These are phyloP conservation scores for Alternaria conjuncta DNA, from an alignment of 2,329 filamentous ascomycete genomes.

Conservation along the genomic window DNA sequence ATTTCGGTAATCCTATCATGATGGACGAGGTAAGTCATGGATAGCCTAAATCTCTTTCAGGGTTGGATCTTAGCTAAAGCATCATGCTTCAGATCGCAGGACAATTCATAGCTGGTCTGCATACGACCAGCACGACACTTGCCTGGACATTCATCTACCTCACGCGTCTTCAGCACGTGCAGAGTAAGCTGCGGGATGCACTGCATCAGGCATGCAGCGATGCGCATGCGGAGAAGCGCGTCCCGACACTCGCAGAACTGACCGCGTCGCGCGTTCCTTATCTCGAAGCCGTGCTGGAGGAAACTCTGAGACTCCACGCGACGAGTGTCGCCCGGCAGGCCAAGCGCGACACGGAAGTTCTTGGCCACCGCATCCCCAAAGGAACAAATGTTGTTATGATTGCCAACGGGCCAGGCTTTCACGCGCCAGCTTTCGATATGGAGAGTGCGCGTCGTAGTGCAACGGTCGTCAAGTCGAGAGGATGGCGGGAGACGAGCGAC, in stretches of 20 bases:
- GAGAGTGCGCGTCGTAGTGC: not conserved
- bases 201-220: not conserved
- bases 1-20: constrained; percentile 2
- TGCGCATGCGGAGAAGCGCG: constrained; percentile 3
- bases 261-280: constrained; percentile 31
- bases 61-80: not conserved
- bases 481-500: not conserved
- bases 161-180: not conserved
- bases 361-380: constrained; percentile 51
- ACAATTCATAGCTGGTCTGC: constrained; percentile 4
- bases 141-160: constrained; percentile 13
- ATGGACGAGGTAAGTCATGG: constrained; percentile 14
- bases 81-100: not conserved
- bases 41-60: not conserved
- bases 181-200: constrained; percentile 4
- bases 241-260: constrained; percentile 5
- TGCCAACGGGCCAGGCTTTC: constrained; percentile 28
- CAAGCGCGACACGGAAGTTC: constrained; percentile 48
- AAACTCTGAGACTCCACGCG: constrained; percentile 45
- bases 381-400: constrained; percentile 47
- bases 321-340: constrained; percentile 43
- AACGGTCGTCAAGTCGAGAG: not conserved
- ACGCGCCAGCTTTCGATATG: not conserved
- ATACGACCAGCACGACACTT: constrained; percentile 10
- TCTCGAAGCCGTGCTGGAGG: constrained; percentile 53